phyloP scores from a whole-genome alignment of 2,329 filamentous ascomycete species.

The Trichoderma sp. region DNA sequence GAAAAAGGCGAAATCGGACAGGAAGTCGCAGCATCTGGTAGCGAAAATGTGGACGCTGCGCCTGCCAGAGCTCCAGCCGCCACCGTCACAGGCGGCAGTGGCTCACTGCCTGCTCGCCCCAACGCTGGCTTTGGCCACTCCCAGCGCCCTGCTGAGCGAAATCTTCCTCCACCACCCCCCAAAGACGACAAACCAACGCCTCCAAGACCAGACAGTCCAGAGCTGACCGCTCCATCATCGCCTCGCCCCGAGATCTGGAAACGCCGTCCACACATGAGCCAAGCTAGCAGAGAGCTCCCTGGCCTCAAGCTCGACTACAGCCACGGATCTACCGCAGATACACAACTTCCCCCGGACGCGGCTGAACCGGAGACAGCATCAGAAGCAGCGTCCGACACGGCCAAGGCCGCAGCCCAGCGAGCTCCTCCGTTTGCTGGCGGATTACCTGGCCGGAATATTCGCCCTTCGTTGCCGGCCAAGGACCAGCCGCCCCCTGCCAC shows the following conservation, averaged over 20 bases:
- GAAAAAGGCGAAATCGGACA: not conserved
- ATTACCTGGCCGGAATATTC: conserved; percentile 35
- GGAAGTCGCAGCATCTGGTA: not conserved
- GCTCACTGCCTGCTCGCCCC: conserved; percentile 18
- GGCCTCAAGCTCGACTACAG: conserved; percentile 51
- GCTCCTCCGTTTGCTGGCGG: conserved; percentile 26
- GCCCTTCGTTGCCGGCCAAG: conserved; percentile 25
- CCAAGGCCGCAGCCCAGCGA: conserved; percentile 4
- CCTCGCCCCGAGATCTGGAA: conserved; percentile 47
- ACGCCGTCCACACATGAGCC: conserved; percentile 52
- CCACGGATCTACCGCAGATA: conserved; percentile 52
- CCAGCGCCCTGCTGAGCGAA: conserved; percentile 6
- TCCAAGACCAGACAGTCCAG: conserved; percentile 14
- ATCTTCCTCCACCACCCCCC: conserved; percentile 22
- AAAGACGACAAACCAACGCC: conserved; percentile 22
- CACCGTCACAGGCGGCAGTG: conserved; percentile 12
- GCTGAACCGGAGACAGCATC: not conserved
- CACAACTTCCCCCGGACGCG: conserved; percentile 12
- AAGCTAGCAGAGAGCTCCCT: conserved; percentile 48
- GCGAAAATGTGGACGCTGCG: conserved; percentile 6
- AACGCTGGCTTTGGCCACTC: not conserved
- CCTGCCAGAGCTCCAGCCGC: not conserved
- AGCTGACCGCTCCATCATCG: conserved; percentile 32
- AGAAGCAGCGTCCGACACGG: not conserved
- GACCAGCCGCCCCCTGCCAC: conserved; percentile 25